A percentile compares a stretch with the other conserved stretches of the same genome.
Conservation (phyloP, 2,329 filamentous ascomycete species). For the Sordariomycetes sp. region DNA sequence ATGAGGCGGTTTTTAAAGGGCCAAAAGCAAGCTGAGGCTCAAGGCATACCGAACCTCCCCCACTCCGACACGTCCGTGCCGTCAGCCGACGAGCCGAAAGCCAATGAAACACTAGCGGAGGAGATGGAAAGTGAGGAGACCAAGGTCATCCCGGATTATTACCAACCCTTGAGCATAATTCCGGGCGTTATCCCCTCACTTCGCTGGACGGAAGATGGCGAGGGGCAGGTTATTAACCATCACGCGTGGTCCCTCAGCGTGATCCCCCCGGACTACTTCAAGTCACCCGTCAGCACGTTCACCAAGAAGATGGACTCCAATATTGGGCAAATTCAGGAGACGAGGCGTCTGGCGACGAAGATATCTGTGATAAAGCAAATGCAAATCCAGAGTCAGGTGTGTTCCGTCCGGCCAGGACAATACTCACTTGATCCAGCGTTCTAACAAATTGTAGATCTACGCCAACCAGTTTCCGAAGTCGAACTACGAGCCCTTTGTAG, state of each 20-base stretch:
- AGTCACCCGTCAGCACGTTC: slow-evolving; percentile 62
- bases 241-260: slow-evolving; percentile 75
- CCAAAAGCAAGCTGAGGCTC: slow-evolving; percentile 37
- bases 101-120: slow-evolving; percentile 68
- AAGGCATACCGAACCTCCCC: slow-evolving; percentile 6
- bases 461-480: slow-evolving; percentile 98
- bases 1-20: slow-evolving; percentile 84
- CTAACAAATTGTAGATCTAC: slow-evolving; percentile 55
- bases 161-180: slow-evolving; percentile 75
- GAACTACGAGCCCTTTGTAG: slow-evolving; percentile 77
- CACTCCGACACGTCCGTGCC: slow-evolving; percentile 25
- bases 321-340: slow-evolving; percentile 92
- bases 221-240: slow-evolving; percentile 82
- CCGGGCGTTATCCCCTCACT: slow-evolving; percentile 72
- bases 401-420: slow-evolving; percentile 7
- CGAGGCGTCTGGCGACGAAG: slow-evolving; percentile 88
- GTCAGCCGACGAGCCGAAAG: slow-evolving; percentile 2
- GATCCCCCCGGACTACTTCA: slow-evolving; percentile 65
- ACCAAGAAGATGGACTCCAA: slow-evolving; percentile 79
- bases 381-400: slow-evolving; percentile 92
- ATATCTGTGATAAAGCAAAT: slow-evolving; percentile 98
- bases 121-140: slow-evolving; percentile 89
- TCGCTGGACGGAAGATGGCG: slow-evolving; percentile 80
- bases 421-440: background rate
- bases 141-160: slow-evolving; percentile 83